Percentiles rank a stretch among this genome's conserved stretches.
Conservation (phyloP, 768 basidiomycete genomes). For the Rhodocollybia butyracea region DNA sequence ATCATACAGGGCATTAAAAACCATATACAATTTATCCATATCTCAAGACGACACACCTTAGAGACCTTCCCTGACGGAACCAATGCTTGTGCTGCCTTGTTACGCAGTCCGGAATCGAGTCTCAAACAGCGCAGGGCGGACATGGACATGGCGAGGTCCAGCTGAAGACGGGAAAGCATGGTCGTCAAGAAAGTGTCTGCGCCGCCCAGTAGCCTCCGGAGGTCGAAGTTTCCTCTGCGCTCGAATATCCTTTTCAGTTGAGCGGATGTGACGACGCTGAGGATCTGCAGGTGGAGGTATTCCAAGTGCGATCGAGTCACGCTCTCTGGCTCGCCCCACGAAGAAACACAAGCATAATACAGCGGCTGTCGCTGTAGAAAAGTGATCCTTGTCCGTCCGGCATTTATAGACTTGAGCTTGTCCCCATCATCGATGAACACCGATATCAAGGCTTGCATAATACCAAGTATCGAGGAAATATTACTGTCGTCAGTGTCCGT, state of each 20-base stretch:
- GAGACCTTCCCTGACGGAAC: constrained; percentile 80
- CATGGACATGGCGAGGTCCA: constrained; percentile 77
- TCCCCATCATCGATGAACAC: constrained; percentile 94
- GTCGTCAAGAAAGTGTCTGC: constrained; percentile 79
- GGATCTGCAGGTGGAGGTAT: constrained; percentile 90
- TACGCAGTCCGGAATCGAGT: constrained; percentile 65
- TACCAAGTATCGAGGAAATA: constrained; percentile 78
- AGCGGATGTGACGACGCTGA: constrained; percentile 83
- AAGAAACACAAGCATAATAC: constrained; percentile 88
- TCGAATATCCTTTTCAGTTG: constrained; percentile 88
- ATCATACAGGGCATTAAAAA: background rate
- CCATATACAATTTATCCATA: background rate
- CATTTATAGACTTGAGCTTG: constrained; percentile 79
- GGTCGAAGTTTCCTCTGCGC: constrained; percentile 87
- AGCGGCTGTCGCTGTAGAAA: constrained; percentile 86
- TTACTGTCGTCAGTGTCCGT: constrained; percentile 58
- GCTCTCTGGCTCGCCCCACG: constrained; percentile 95
- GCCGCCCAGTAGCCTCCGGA: constrained; percentile 73
- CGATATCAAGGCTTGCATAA: constrained; percentile 94
- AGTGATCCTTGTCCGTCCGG: constrained; percentile 77
- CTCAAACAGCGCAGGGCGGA: constrained; percentile 81
- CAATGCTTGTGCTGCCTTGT: constrained; percentile 75
- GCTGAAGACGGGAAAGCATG: constrained; percentile 65
- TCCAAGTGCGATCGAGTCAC: constrained; percentile 92
- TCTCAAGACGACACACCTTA: constrained; percentile 28